Evolutionary conservation across 192 early-diverging fungal genomes (phyloP).

Genomic region (Obelidium mucronatum): DNA sequence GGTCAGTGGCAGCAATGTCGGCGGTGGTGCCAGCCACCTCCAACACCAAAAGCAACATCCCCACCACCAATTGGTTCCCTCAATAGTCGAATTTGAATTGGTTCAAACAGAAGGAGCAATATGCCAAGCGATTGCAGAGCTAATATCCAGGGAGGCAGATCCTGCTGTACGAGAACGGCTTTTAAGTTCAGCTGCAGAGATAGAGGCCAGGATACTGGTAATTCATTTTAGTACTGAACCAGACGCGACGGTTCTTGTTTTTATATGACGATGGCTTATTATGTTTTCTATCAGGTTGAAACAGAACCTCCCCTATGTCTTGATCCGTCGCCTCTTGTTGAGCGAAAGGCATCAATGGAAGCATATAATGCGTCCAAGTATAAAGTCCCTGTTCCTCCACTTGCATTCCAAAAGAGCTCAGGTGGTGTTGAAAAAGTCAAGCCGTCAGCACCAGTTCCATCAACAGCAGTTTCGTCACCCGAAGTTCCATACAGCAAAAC

Average conservation of each 20-base stretch:
- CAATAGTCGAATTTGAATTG: slow-evolving; percentile 22
- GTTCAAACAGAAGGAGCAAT: not conserved
- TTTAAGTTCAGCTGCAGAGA: too few relatives aligned
- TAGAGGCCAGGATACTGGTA: too few relatives aligned
- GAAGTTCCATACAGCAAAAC: too few relatives aligned
- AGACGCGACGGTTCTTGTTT: not conserved
- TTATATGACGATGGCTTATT: too few relatives aligned
- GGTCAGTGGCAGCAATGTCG: not conserved
- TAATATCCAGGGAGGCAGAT: not conserved
- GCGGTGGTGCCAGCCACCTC: not conserved
- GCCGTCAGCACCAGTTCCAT: too few relatives aligned
- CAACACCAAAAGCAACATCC: not conserved
- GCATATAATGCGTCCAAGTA: slow-evolving; percentile 20
- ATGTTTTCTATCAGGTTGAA: too few relatives aligned
- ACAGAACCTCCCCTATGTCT: slow-evolving; percentile 14
- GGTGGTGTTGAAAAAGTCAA: too few relatives aligned
- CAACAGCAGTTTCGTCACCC: too few relatives aligned
- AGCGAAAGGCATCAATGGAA: not conserved
- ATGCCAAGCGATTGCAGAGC: not conserved
- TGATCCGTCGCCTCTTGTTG: slow-evolving; percentile 23
- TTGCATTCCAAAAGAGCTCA: slow-evolving; percentile 7
- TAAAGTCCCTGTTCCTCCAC: not conserved
- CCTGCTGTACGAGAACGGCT: too few relatives aligned
- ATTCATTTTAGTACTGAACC: too few relatives aligned
- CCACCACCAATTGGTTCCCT: not conserved